These are phyloP conservation scores for Calocera cornea DNA, from an alignment of 768 basidiomycete species.

Conservation along the genomic window DNA sequence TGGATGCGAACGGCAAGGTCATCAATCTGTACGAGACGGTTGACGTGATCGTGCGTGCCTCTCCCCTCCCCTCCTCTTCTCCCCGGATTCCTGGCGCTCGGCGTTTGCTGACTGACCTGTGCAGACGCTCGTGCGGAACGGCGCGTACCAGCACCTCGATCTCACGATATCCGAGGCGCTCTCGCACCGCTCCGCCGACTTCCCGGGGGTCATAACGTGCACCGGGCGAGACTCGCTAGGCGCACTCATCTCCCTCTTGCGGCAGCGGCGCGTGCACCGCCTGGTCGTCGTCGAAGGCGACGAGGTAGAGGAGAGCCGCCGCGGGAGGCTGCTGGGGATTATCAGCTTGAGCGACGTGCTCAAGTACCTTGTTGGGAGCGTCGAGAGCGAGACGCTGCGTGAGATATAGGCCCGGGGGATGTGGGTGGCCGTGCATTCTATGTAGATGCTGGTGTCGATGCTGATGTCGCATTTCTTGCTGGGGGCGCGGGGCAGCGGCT, in stretches of 20 bases:
- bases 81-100: too few relatives aligned
- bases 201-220: constrained; percentile 93
- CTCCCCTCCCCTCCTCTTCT: not conserved
- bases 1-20: constrained; percentile 84
- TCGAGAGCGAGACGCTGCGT: not conserved
- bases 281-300: constrained; percentile 92
- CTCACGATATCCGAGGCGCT: constrained; percentile 86
- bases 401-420: not conserved
- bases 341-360: constrained; percentile 83
- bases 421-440: not conserved
- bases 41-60: constrained; percentile 76
- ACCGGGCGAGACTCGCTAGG: constrained; percentile 84
- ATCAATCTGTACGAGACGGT: constrained; percentile 97
- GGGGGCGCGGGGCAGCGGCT: too few relatives aligned
- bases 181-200: constrained; percentile 82
- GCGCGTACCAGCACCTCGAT: constrained; percentile 92
- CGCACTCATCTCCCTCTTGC: constrained; percentile 79
- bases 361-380: constrained; percentile 49
- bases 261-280: constrained; percentile 85
- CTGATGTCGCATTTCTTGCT: not conserved
- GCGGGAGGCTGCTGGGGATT: constrained; percentile 61
- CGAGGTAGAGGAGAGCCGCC: constrained; percentile 15
- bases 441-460: not conserved
- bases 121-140: constrained; percentile 85
- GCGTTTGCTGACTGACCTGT: not conserved